Percentiles rank a stretch among this genome's conserved stretches.
Conservation (phyloP, 768 basidiomycete genomes). For the Trametes sanguinea region DNA sequence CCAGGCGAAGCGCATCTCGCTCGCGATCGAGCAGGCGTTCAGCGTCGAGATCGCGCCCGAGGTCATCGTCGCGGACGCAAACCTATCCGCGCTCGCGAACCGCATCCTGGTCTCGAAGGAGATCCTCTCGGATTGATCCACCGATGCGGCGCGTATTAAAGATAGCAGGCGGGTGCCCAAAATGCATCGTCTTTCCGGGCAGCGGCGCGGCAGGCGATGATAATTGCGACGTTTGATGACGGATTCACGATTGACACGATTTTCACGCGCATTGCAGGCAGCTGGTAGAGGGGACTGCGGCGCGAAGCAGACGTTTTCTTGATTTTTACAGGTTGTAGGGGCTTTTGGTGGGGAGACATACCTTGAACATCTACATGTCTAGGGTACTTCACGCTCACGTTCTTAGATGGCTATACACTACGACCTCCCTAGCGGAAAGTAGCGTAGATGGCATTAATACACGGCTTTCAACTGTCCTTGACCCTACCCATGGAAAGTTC, state of each 20-base stretch:
- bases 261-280: no score
- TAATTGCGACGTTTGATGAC: no score
- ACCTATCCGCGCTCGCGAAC: conserved; percentile 80
- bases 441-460: neutral
- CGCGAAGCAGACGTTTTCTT: no score
- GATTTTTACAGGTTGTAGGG: no score
- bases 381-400: neutral
- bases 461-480: neutral
- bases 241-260: no score
- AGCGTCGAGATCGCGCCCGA: conserved; percentile 87
- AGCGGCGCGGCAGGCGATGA: no score
- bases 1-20: conserved; percentile 88
- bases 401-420: neutral
- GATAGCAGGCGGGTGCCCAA: neutral
- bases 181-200: neutral
- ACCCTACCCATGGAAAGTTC: no score
- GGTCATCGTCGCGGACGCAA: conserved; percentile 93
- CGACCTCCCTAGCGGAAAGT: neutral
- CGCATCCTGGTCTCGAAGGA: conserved; percentile 74
- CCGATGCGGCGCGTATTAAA: neutral
- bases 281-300: no score
- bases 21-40: conserved; percentile 78
- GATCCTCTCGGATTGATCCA: conserved; percentile 23
- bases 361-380: neutral
- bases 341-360: neutral